Percentiles rank a stretch among this genome's conserved stretches.
These are phyloP conservation scores for Closterium sp. DNA, from an alignment of 139 green algal genomes.

Conservation along the genomic window DNA sequence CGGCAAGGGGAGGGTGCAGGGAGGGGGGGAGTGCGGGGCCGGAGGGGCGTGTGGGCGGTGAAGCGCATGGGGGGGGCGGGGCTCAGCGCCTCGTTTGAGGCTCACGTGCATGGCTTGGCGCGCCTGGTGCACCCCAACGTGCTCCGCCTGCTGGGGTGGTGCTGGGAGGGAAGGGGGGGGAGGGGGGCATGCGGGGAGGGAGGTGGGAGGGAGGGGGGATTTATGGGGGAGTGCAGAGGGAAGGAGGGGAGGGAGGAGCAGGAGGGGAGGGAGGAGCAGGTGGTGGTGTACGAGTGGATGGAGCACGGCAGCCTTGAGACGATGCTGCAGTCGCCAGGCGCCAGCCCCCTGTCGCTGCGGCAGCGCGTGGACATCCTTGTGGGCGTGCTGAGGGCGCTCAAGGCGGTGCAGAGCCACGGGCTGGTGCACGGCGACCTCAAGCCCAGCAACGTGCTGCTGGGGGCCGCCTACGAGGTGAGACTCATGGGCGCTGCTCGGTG, in stretches of 20 bases:
- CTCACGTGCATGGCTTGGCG: background rate
- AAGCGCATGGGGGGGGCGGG: background rate
- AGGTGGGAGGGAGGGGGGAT: too few species aligned
- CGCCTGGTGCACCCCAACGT: background rate
- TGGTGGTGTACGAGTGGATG: background rate
- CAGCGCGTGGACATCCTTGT: too few species aligned
- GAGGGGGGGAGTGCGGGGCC: background rate
- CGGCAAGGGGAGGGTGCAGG: too few species aligned
- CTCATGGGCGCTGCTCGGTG: too few species aligned
- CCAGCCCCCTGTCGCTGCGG: too few species aligned
- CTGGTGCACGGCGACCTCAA: too few species aligned
- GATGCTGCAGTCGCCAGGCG: background rate
- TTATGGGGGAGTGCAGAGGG: background rate
- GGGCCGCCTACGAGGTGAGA: too few species aligned
- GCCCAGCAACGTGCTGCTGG: too few species aligned
- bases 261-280: background rate
- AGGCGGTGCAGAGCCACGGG: too few species aligned
- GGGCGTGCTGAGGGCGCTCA: too few species aligned
- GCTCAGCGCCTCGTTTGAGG: background rate
- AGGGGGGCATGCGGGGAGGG: background rate
- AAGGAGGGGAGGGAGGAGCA: too few species aligned
- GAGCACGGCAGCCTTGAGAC: background rate
- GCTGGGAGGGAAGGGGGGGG: background rate
- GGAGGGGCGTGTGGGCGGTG: background rate
- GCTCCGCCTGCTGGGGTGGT: background rate